phyloP scores from a whole-genome alignment of 2,329 filamentous ascomycete species.

The Botrytis cinerea region DNA sequence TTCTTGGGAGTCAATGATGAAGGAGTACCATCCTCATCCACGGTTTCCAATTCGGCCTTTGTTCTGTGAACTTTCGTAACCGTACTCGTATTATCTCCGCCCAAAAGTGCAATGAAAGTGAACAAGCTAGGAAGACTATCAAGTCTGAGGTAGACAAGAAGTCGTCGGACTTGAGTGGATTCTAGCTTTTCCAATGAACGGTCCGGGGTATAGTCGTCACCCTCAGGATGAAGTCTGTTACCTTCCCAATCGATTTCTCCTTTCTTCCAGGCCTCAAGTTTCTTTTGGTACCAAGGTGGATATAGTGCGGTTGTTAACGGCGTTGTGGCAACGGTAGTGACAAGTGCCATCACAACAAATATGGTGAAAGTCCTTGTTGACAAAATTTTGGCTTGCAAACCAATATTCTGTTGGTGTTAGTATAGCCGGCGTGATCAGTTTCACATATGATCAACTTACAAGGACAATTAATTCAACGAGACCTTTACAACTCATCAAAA shows the following conservation, averaged over 20 bases:
- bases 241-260: slow-evolving; percentile 91
- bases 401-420: slow-evolving; percentile 62
- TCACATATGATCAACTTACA: slow-evolving; percentile 52
- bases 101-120: slow-evolving; percentile 77
- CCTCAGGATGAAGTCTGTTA: slow-evolving; percentile 46
- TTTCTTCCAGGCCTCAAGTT: slow-evolving; percentile 72
- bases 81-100: slow-evolving; percentile 49
- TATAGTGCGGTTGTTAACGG: slow-evolving; percentile 75
- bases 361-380: slow-evolving; percentile 85
- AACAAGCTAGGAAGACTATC: slow-evolving; percentile 83
- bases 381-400: slow-evolving; percentile 78
- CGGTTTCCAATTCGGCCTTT: slow-evolving; percentile 39
- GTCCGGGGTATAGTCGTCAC: slow-evolving; percentile 42
- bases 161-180: slow-evolving; percentile 56
- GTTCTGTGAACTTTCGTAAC: slow-evolving; percentile 42
- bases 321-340: slow-evolving; percentile 83
- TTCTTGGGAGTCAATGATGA: slow-evolving; percentile 34
- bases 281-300: slow-evolving; percentile 74
- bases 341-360: slow-evolving; percentile 89
- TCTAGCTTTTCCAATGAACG: slow-evolving; percentile 52
- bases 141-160: slow-evolving; percentile 80
- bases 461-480: slow-evolving; percentile 93
- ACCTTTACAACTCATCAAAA: slow-evolving; percentile 95
- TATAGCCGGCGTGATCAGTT: background rate
- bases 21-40: slow-evolving; percentile 34